Evolutionary conservation across 768 basidiomycete genomes (phyloP), one percentile per base, ranked within the genome.

Genomic region (Cubamyces lactineus): DNA sequence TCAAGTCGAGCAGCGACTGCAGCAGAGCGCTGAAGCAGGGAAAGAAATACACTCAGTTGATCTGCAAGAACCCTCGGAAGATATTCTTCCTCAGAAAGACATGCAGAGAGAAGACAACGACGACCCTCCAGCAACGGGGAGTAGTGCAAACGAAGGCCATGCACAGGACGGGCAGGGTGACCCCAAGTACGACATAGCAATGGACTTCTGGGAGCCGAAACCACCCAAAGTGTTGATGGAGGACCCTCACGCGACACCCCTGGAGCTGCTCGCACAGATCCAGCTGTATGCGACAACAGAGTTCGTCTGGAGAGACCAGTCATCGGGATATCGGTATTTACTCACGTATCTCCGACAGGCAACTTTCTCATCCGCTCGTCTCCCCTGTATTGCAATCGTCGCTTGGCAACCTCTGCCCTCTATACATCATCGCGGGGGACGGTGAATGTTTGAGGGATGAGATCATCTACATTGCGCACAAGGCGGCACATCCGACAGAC

Each of bases 371-470:
- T 66, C 88, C 89, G 0, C 77, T 89, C 19, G 88, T 93, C 1
- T 89, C 87, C 0, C 92, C 92, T 0, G 74, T 88, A 9, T 73
- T 91, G 34, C 85, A 86, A 62, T 86, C 86, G 2, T 90, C 89
- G 26, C 73, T 93, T 5, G 89, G 89, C 0, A 87, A 91, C 45
- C 78, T 94, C 0, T 88, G 88, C 1, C 91, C 91, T 8, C 72
- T 94, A 13, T 87, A 89, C 66, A 84, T 94, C 60, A 73, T 90
- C 24, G 84, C 84, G 2, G 89, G 91, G 0, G 82, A 92, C 63
- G 85, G 84, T 13, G 92, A 93, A 71, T 84, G 90, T 0, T 71
- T 93, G 39, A 74, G 90, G 19, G 92, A 94, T 70, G 91, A 93
- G 73, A 86, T 90, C 28, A 78, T 92, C 7, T 91, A 88, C 68